Base-by-base conservation (phyloP, 441 rosid species). In the Jatropha podagrica region DNA sequence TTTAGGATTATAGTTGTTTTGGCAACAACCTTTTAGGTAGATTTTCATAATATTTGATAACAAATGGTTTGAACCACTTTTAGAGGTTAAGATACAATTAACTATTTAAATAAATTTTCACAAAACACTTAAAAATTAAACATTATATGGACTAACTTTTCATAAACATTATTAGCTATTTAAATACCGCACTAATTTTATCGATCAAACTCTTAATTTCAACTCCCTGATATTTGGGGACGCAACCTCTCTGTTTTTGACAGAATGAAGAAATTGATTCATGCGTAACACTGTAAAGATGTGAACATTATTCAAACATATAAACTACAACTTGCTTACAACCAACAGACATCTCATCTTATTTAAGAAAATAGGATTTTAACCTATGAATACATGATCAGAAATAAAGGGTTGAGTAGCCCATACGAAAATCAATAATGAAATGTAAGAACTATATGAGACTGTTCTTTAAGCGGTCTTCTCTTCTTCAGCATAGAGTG, bases 401-500 rank as follows among this genome's bases (percentile, higher is more conserved):
- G 70, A 65, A 66, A 5, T 10, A 38, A 15, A 44, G n/a, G 44
- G 59, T 54, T 52, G n/a, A 61, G 62, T 68, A 64, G 65, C 56
- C 32, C 76, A 67, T 12, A 51, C 13, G 15, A 70, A 49, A 61
- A 55, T 15, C 10, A 78, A 67, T 51, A 48, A 65, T n/a, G 56
- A 51, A 3, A 48, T 7, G 49, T 4, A 62, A 71, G 64, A 13
- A 64, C n/a, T 12, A 42, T 0, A 5, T 0, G 7, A 9, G 58
- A 14, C 11, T 8, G 49, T 42, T 71, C 74, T 73, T 82, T 80
- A 80, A n/a, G 83, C 74, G 64, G 84, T 81, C 73, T 85, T 44
- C 46, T 72, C 85, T 76, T 85, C 91, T 27, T 83, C 87, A 74
- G 94, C 93, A 76, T 91, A 96, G 51, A 93, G 89, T n/a, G 85